phyloP scores from a whole-genome alignment of 306 rosid species.

The Quillaja saponaria region DNA sequence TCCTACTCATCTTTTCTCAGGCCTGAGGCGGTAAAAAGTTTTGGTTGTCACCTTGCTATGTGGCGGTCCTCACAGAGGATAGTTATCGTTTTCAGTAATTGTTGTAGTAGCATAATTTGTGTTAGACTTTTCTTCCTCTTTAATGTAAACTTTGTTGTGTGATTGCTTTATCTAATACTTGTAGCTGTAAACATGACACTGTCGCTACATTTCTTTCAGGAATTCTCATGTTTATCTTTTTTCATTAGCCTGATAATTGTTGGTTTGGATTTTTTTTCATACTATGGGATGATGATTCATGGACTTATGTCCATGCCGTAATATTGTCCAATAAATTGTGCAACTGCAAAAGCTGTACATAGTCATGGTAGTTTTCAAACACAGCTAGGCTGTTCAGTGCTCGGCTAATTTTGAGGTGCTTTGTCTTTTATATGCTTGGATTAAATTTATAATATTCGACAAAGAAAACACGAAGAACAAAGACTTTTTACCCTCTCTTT shows the following conservation, averaged over 20 bases:
- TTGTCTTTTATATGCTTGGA: too few relatives aligned
- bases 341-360: too few relatives aligned
- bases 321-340: too few relatives aligned
- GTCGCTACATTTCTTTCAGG: constrained; percentile 26
- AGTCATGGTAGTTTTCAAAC: too few relatives aligned
- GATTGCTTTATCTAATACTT: constrained; percentile 57
- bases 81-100: constrained; percentile 42
- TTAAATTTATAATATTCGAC: too few relatives aligned
- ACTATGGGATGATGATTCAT: background rate
- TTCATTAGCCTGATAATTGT: constrained; percentile 24
- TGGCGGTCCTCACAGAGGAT: constrained; percentile 43
- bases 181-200: constrained; percentile 45
- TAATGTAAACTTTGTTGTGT: constrained; percentile 42
- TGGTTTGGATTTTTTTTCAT: constrained; percentile 10
- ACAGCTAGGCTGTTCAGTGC: too few relatives aligned
- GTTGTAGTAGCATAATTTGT: constrained; percentile 55
- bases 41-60: constrained; percentile 34
- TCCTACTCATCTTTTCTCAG: constrained; percentile 36
- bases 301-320: background rate
- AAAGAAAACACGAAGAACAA: too few relatives aligned
- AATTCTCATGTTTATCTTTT: constrained; percentile 23
- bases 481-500: too few relatives aligned
- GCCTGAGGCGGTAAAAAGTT: constrained; percentile 46
- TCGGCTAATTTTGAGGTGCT: too few relatives aligned
- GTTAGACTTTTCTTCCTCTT: constrained; percentile 38